Base-by-base conservation (phyloP, 192 early-diverging fungal genomes). In the Tieghemiomyces parasiticus region DNA sequence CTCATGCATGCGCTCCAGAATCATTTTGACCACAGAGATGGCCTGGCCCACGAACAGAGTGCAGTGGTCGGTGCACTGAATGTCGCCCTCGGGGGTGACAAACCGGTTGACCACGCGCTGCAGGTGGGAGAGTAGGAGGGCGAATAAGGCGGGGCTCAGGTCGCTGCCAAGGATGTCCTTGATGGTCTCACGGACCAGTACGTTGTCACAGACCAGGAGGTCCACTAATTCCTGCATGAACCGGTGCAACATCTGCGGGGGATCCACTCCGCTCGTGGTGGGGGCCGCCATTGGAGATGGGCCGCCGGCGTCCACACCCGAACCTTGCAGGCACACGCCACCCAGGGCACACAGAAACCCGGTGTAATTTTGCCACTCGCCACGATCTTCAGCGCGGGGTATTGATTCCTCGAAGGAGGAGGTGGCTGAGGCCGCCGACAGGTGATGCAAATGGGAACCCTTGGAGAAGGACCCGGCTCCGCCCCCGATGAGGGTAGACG, bases 121-220 rank as follows among this genome's bases (percentile, higher is more conserved):
- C 58, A 85, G 53, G 54, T 78, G 71, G 31, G 67, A 68, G 46
- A 84, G 81, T 9, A 86, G 61, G 1, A 83, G 63, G 16, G 69
- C 78, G 52, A 87, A 89, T 10, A 92, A 56, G 2, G 75, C 70
- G 19, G 77, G 76, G 4, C 74, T 72, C 19, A 93, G 69, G 46
- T 91, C 89, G 20, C 67, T 67, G 19, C 88, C 90, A n/a, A 93
- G 66, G n/a, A 85, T 79, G 33, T 91, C 86, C 60, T 85, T 85
- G 13, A 79, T 84, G 44, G 70, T 75, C 67, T 90, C 89, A 16
- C 90, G 74, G 20, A 91, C 76, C 53, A 81, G 67, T 4, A 82
- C 74, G 46, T 85, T 81, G 53, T 93, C 88, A n/a, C 72, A 81
- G 1, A 83, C 73, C 26, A 90, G 61, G 24, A 91, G 72, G 29